Base-by-base conservation (phyloP, 2,329 filamentous ascomycete genomes). In the Curvularia eragrostidis region DNA sequence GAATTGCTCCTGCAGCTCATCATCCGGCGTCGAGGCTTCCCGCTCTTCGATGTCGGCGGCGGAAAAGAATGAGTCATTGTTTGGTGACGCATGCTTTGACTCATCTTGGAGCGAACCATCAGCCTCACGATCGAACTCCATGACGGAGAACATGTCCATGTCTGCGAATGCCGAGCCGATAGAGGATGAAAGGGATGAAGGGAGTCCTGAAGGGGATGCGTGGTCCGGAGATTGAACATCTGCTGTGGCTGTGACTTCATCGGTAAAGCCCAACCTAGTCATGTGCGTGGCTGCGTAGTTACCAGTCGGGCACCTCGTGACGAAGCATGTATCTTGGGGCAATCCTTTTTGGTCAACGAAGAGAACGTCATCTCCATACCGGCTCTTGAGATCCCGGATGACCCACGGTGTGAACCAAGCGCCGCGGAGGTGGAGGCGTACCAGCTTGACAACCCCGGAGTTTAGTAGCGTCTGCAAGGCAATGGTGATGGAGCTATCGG, bases 371-470 rank as follows among this genome's bases (percentile, higher is more conserved):
- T 48, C 32, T 13, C 52, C 48, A 28, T 58, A 60, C 19, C 34
- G 30, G 7, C 43, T 18, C 12, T 56, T 46, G 30, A 69, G 54
- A 2, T 44, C 9, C 12, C 51, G 42, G 7, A 56, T 58, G 5
- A 65, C 59, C 10, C 58, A 55, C 6, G 58, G 28, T 5, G 62
- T 58, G 41, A 69, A 67, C 59, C 64, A 67, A 15, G 56, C 44
- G 3, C 51, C 26, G 15, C 52, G 41, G 18, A 67, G 44, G 9
- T 50, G n/a, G 13, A 69, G 54, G 8, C 52, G 48, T 7, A 62
- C 23, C 1, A 42, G 6, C 23, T 61, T 57, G 7, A 58, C 51
- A 7, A 58, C 60, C 2, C 52, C 32, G 1, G 60, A 58, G 9
- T 53, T 34, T 9, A 67, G 56, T 7, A 69, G 21, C 5, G 30